Evolutionary conservation across 257 asterid species (phyloP).

Genomic region (Nyctanthes arbortristis): DNA sequence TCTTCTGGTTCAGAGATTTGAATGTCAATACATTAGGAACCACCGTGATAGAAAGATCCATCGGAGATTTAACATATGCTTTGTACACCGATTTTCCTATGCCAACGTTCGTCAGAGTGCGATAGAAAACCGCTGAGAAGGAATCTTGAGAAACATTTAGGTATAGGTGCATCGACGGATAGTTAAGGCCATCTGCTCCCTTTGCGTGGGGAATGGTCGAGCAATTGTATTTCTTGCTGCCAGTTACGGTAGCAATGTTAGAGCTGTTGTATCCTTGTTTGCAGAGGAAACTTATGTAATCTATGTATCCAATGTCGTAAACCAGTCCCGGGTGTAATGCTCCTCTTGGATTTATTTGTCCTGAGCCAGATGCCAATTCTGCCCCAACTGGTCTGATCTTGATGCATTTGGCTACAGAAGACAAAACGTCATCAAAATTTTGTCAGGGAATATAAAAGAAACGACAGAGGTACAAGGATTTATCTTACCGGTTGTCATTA

Average conservation of each 20-base stretch:
- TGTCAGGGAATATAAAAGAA: background rate
- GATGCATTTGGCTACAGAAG: slow-evolving; percentile 51
- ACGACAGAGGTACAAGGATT: no score
- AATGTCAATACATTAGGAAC: slow-evolving; percentile 49
- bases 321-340: slow-evolving; percentile 75
- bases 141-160: slow-evolving; percentile 21
- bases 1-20: slow-evolving; percentile 31
- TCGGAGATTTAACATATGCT: slow-evolving; percentile 41
- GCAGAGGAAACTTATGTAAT: slow-evolving; percentile 63
- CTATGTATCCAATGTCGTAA: slow-evolving; percentile 40
- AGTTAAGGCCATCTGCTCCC: slow-evolving; percentile 71
- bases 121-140: slow-evolving; percentile 52
- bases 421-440: no score
- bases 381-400: slow-evolving; percentile 42
- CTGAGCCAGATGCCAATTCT: slow-evolving; percentile 63
- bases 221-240: slow-evolving; percentile 46
- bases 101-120: slow-evolving; percentile 65
- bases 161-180: slow-evolving; percentile 62
- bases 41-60: slow-evolving; percentile 43
- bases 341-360: slow-evolving; percentile 48
- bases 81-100: slow-evolving; percentile 36
- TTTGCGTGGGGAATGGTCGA: slow-evolving; percentile 30
- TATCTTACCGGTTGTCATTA: slow-evolving; percentile 83
- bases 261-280: slow-evolving; percentile 49
- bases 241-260: slow-evolving; percentile 39